Base-by-base conservation (phyloP, 257 asterid genomes). In the Voacanga thouarsii region DNA sequence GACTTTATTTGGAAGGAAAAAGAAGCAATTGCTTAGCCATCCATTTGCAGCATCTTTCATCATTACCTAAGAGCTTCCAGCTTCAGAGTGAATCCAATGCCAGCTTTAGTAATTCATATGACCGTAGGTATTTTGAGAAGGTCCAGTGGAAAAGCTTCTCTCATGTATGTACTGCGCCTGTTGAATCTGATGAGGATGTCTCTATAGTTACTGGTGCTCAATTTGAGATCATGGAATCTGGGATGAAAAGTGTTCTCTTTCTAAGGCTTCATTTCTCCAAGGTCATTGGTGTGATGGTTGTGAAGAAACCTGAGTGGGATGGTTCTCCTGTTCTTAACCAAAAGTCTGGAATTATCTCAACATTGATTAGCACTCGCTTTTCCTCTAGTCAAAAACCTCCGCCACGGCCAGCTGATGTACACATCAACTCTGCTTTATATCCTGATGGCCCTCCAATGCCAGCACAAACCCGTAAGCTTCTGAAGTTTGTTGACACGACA, bases 11-110 rank as follows among this genome's bases (percentile, higher is more conserved):
- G 82, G 97, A 90, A 90, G 97, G 97, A 71, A 92, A 88, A 76
- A 83, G 88, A 83, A 88, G 94, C 15, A 89, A 92, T 51, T 85
- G 92, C 79, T 79, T 92, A 47, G 97, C 93, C 74, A 87, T 92
- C 87, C 97, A 92, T 75, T 66, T 90, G 81, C 96, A 92, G 85
- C 96, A 92, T 83, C 94, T 92, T 37, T 92, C 96, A 67, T 88
- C 92, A 76, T 79, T 86, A 49, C 97, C 97, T 8, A 80, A 86
- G 87, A 88, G 89, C 88, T 88, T 91, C 83, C 92, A 87, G 72
- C 89, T 88, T 59, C 91, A 61, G 18, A 79, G 75, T 12, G 88
- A 81, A 59, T 77, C 82, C 12, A 69, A 69, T 26, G 74, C 76
- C 50, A 81, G 67, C 74, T 74, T 73, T 6, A 78, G 44, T 23